Evolutionary conservation across 2,329 filamentous ascomycete species (phyloP).

Genomic region (Chaetomiaceae sp.): DNA sequence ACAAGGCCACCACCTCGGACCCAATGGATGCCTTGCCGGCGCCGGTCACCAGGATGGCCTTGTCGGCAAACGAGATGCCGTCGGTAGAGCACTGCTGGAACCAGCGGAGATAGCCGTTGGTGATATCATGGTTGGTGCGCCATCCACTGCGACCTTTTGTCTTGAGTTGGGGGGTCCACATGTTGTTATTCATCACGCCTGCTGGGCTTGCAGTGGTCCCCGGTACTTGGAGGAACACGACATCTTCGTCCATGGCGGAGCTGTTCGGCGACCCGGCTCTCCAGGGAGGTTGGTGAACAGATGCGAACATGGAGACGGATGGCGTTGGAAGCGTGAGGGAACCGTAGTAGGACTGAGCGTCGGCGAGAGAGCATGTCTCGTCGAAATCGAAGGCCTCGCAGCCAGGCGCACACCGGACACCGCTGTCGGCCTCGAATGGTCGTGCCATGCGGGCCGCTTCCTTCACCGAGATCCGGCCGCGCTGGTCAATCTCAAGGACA

Average conservation of each 20-base stretch:
- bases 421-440: neutral
- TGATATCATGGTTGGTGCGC: neutral
- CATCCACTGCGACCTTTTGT: neutral
- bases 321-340: neutral
- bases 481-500: neutral
- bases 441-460: neutral
- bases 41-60: constrained; percentile 7
- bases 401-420: neutral
- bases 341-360: constrained; percentile 4
- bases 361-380: neutral
- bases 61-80: constrained; percentile 1
- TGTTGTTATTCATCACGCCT: neutral
- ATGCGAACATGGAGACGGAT: neutral
- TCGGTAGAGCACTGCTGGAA: neutral
- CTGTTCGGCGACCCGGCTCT: neutral
- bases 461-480: neutral
- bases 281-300: neutral
- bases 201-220: neutral
- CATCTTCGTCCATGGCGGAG: neutral
- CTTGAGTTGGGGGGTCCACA: neutral
- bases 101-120: neutral
- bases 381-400: neutral
- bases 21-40: constrained; percentile 12
- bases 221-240: neutral
- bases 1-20: neutral